These are phyloP conservation scores for Penicillium sp. DNA, from an alignment of 2,329 filamentous ascomycete genomes.

Conservation along the genomic window DNA sequence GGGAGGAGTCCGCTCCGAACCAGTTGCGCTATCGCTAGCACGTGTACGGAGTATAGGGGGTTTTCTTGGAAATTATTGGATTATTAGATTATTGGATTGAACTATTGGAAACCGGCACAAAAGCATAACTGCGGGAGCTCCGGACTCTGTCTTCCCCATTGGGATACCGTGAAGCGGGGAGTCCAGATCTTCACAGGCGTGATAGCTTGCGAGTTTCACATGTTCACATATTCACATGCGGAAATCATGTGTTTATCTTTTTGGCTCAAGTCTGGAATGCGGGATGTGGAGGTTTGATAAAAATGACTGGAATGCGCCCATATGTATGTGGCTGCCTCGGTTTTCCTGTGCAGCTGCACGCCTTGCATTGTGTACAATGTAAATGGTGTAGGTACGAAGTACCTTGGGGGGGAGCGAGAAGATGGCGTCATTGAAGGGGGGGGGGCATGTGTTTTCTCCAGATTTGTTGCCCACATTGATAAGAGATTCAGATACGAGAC, in stretches of 20 bases:
- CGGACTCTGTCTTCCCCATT: not conserved
- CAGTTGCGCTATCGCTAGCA: not conserved
- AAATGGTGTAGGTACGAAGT: not conserved
- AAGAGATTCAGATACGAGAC: not conserved
- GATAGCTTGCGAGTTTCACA: not conserved
- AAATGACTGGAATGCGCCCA: not conserved
- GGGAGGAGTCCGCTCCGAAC: not conserved
- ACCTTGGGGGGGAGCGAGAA: not conserved
- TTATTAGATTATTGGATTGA: not conserved
- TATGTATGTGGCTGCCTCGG: not conserved
- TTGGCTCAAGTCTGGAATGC: not conserved
- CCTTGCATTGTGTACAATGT: not conserved
- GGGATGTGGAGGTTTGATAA: not conserved
- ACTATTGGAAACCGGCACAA: not conserved
- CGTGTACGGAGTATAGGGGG: not conserved
- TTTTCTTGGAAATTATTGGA: not conserved
- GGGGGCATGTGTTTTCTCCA: slow-evolving; percentile 5
- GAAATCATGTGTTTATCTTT: not conserved
- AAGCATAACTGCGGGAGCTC: slow-evolving; percentile 1
- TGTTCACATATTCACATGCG: slow-evolving; percentile 1
- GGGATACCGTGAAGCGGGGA: not conserved
- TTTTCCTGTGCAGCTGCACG: not conserved
- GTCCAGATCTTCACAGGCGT: not conserved
- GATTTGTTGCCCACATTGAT: slow-evolving; percentile 4
- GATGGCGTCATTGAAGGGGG: slow-evolving; percentile 1